Evolutionary conservation across 805 yeast genomes (phyloP).

Genomic region (Blastobotrys parvus): DNA sequence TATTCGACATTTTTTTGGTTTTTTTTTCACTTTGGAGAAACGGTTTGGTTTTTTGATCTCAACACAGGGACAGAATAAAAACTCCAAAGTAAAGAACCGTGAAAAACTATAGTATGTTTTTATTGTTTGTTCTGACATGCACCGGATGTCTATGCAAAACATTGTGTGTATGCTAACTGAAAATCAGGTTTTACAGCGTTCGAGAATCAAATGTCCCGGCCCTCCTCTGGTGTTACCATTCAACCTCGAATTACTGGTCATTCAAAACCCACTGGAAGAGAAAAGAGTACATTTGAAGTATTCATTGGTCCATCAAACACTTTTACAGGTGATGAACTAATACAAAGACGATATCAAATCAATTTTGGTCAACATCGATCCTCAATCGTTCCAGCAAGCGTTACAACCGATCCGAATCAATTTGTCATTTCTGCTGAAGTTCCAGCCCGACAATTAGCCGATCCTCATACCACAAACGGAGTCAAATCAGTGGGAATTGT

Average conservation of each 20-base stretch:
- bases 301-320: slow-evolving; percentile 46
- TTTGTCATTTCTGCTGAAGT: slow-evolving; percentile 8
- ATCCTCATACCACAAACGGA: neutral
- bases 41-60: no score
- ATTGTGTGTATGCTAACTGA: no score
- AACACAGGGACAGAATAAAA: no score
- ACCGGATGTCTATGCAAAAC: no score
- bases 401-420: slow-evolving; percentile 33
- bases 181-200: neutral
- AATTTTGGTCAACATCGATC: slow-evolving; percentile 9
- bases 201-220: neutral
- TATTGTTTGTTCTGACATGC: no score
- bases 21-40: no score
- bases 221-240: no score
- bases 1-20: no score
- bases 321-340: neutral
- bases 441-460: slow-evolving; percentile 9
- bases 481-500: slow-evolving; percentile 8
- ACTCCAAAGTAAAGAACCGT: no score
- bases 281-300: slow-evolving; percentile 24
- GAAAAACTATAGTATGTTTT: no score
- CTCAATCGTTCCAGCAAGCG: slow-evolving; percentile 50
- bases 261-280: slow-evolving; percentile 9
- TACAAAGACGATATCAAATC: slow-evolving; percentile 6
- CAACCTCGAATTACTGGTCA: slow-evolving; percentile 8